Conservation (phyloP, 2,329 filamentous ascomycete species). For the Verticillium longisporum region DNA sequence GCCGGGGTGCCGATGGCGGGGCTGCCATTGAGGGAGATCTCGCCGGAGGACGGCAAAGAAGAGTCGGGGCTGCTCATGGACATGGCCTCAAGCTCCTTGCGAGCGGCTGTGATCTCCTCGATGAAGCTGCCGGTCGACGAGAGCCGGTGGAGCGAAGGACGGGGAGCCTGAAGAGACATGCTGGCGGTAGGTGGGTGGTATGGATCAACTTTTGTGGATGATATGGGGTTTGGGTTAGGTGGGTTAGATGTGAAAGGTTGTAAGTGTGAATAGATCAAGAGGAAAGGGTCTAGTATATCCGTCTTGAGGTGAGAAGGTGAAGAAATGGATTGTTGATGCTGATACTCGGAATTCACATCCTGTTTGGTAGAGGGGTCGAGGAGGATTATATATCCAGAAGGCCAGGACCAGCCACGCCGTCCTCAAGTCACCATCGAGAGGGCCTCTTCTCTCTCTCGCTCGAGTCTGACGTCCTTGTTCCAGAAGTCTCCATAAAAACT, state of each 20-base stretch:
- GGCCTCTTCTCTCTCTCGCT: not conserved
- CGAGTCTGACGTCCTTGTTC: not conserved
- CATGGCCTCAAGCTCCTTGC: conserved; percentile 20
- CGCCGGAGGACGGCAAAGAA: conserved; percentile 15
- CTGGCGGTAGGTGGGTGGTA: not conserved
- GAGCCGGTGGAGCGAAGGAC: conserved; percentile 6
- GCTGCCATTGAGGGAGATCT: conserved; percentile 16
- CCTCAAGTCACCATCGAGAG: not conserved
- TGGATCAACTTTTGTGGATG: not conserved
- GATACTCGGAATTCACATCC: not conserved
- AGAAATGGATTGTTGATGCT: not conserved
- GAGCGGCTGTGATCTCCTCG: conserved; percentile 20
- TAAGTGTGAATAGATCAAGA: not conserved
- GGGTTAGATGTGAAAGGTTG: not conserved
- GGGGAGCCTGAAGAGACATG: not conserved
- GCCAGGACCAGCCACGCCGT: not conserved
- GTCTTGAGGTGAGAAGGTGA: not conserved
- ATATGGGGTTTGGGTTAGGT: not conserved
- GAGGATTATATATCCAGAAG: not conserved
- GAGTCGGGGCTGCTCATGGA: conserved; percentile 22
- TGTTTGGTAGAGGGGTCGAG: not conserved
- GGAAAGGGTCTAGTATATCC: not conserved
- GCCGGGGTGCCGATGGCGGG: conserved; percentile 24
- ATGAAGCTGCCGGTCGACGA: conserved; percentile 19
- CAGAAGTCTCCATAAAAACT: conserved; percentile 11